Percentiles rank a stretch among this genome's conserved stretches.
Evolutionary conservation across 192 early-diverging fungal species (phyloP).

Genomic region (Spizellomyces sp.): DNA sequence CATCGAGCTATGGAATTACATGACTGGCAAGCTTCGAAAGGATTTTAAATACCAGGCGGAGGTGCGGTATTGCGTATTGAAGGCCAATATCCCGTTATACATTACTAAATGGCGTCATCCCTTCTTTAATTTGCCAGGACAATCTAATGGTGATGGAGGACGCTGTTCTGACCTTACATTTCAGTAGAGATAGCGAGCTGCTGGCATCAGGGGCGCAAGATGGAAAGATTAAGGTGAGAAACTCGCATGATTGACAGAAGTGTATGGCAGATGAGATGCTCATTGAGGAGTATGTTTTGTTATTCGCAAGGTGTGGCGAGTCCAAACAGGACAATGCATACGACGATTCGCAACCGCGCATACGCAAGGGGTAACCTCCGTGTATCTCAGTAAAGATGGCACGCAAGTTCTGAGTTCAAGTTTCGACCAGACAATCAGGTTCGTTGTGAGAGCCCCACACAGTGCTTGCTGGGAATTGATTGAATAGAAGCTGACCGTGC

Average conservation of each 20-base stretch:
- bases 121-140: conserved; percentile 48
- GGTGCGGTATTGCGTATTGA: conserved; percentile 34
- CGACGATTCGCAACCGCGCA: conserved; percentile 82
- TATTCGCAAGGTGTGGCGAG: conserved; percentile 70
- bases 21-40: conserved; percentile 85
- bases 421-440: conserved; percentile 78
- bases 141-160: conserved; percentile 91
- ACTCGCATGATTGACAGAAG: too few species aligned
- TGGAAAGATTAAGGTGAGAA: conserved; percentile 76
- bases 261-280: not conserved
- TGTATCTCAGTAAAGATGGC: conserved; percentile 77
- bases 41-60: conserved; percentile 92
- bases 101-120: too few species aligned
- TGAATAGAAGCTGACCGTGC: not conserved
- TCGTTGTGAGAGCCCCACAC: conserved; percentile 74
- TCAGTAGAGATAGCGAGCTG: conserved; percentile 77
- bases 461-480: conserved; percentile 37
- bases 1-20: conserved; percentile 94
- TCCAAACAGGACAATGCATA: conserved; percentile 71
- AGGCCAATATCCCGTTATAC: conserved; percentile 2
- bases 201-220: conserved; percentile 83
- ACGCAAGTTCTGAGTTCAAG: conserved; percentile 79
- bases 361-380: conserved; percentile 77
- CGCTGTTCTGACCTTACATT: conserved; percentile 75
- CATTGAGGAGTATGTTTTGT: not conserved